A percentile compares a stretch with the other conserved stretches of the same genome.
phyloP scores from a whole-genome alignment of 2,329 filamentous ascomycete genomes.

The Colletotrichum nymphaeae region DNA sequence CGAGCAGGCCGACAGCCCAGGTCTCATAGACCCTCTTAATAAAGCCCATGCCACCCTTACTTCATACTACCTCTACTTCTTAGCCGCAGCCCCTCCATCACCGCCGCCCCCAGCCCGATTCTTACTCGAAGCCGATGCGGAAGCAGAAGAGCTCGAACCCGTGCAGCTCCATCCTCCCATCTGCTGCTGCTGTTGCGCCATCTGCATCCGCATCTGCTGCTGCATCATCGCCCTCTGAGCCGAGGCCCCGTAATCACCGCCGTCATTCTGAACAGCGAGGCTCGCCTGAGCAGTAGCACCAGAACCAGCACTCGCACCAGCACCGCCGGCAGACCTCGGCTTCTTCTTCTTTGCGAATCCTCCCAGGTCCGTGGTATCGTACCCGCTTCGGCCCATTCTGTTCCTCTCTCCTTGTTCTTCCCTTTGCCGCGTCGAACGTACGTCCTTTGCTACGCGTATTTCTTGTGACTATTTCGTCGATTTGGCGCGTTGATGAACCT shows the following conservation, averaged over 20 bases:
- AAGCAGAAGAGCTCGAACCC: not conserved
- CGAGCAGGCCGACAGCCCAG: too few relatives aligned
- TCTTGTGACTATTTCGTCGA: not conserved
- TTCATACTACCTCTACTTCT: not conserved
- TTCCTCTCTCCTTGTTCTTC: not conserved
- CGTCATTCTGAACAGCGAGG: too few relatives aligned
- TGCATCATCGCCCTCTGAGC: not conserved
- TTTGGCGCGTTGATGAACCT: too few relatives aligned
- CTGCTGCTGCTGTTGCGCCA: not conserved
- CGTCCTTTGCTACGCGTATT: too few relatives aligned
- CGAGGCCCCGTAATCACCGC: not conserved
- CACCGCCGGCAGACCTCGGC: not conserved
- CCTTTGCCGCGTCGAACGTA: too few relatives aligned
- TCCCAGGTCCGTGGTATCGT: conserved; percentile 25
- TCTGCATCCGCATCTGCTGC: not conserved
- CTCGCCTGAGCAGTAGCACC: too few relatives aligned
- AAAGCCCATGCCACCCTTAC: not conserved
- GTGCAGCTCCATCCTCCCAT: not conserved
- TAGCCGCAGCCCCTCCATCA: not conserved
- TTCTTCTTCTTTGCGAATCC: not conserved
- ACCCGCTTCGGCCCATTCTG: conserved; percentile 35
- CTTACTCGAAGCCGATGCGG: not conserved
- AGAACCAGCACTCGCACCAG: too few relatives aligned
- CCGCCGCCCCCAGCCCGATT: not conserved
- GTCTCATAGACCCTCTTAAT: too few relatives aligned